These are phyloP conservation scores for Trichoderma breve DNA, from an alignment of 2,329 filamentous ascomycete species.

Conservation along the genomic window DNA sequence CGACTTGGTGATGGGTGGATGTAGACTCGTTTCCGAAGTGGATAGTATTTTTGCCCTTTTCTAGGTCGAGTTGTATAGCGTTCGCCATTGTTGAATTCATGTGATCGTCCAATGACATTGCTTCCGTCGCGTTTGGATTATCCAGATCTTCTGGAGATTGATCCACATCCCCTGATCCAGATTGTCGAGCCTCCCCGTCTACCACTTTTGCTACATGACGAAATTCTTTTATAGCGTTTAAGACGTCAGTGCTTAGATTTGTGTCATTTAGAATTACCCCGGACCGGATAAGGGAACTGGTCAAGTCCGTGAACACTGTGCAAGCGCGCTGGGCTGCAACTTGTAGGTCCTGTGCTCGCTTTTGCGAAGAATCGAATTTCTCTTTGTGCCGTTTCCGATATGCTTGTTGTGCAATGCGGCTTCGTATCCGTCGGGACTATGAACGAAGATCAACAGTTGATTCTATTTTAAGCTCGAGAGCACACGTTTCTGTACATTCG, in stretches of 20 bases:
- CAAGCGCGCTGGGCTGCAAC: background rate
- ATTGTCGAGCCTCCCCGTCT: background rate
- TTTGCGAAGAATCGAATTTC: background rate
- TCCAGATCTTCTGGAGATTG: background rate
- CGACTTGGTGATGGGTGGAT: background rate
- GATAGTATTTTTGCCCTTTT: background rate
- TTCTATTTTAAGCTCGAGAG: background rate
- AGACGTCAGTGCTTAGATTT: background rate
- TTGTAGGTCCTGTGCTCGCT: background rate
- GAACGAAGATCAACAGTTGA: background rate
- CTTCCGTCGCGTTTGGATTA: background rate
- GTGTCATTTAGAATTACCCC: background rate
- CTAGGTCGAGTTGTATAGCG: background rate
- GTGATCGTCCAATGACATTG: background rate
- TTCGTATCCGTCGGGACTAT: background rate
- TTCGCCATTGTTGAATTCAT: background rate
- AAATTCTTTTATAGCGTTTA: background rate
- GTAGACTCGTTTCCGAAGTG: no score
- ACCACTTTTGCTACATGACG: background rate
- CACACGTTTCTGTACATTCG: background rate
- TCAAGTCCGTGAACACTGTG: background rate
- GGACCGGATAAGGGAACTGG: background rate
- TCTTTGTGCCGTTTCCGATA: background rate
- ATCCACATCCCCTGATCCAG: background rate
- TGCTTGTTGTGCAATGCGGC: background rate